Evolutionary conservation across 148 eudicot species (phyloP).

Genomic region (Rheum nobile): DNA sequence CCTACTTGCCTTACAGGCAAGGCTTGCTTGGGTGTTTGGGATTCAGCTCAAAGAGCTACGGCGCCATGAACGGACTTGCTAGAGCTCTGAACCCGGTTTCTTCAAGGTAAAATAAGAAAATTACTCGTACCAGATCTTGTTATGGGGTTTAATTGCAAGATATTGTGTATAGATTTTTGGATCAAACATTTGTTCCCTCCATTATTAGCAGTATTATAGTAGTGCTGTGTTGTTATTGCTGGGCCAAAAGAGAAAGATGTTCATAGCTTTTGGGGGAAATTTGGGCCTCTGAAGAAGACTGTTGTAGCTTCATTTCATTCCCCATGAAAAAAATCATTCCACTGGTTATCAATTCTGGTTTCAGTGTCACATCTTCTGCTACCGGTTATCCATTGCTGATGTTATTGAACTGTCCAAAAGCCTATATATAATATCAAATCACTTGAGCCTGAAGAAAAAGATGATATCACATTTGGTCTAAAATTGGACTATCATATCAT

Average conservation of each 20-base stretch:
- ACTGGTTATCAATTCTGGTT: not conserved
- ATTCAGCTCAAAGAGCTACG: slow-evolving; percentile 73
- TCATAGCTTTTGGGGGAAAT: not conserved
- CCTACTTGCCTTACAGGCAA: slow-evolving; percentile 82
- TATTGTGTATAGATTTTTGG: not conserved
- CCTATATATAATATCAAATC: not conserved
- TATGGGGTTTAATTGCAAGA: not conserved
- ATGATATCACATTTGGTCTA: not conserved
- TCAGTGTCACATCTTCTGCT: too few species aligned
- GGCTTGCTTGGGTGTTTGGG: slow-evolving; percentile 85
- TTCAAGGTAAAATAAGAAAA: slow-evolving; percentile 41
- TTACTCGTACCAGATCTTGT: not conserved
- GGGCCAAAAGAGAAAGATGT: not conserved
- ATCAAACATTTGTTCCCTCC: not conserved
- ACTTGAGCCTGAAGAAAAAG: not conserved
- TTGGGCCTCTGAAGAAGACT: not conserved
- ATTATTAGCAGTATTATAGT: not conserved
- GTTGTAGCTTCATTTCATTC: not conserved
- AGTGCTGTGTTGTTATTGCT: not conserved
- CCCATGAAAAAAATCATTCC: not conserved
- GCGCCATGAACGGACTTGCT: slow-evolving; percentile 69
- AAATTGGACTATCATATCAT: not conserved
- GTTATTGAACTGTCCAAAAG: not conserved
- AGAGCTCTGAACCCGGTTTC: slow-evolving; percentile 77
- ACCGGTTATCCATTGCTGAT: too few species aligned